Base-by-base conservation (phyloP, 371 early-diverging fungal species). In the Circinella minor region DNA sequence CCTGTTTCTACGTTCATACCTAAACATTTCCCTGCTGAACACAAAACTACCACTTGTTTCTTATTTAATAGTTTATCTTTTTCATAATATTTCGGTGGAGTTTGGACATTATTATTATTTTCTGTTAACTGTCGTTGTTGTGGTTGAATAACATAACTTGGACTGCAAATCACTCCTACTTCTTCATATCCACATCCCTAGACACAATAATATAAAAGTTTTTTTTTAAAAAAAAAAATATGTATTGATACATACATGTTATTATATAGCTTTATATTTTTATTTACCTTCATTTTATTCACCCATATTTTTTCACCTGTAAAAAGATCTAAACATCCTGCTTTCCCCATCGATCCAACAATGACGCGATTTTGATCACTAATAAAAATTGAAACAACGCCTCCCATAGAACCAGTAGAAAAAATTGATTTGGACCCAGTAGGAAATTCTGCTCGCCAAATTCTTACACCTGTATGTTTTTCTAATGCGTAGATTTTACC, bases 271-370 rank as follows among this genome's bases (percentile, higher is more conserved):
- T 1, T 2, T 27, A 27, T 2, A 27, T 27, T 27, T 27, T 27
- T 27, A 27, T 27, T 34, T 75, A 80, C 80, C 18, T 59, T 49
- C 78, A 80, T 80, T 8, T 66, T 61, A 47, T 80, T 80, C 3
- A 70, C 48, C 80, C 80, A 80, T 18, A 68, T 18, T 4, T 63
- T 67, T 47, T 66, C 63, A 39, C 76, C 79, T 11, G 70, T 76
- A 27, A 65, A 59, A 5, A 76, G 27, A 34, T 71, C 54, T 15
- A 78, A 9, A 57, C 74, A 74, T 1, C 68, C 70, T 7, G 72
- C 74, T 60, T 36, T 71, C 4, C 76, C 79, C 11, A 27, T 59
- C 6, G 66, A 64, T 20, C 70, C 72, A 5, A 68, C 79, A 34
- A 78, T 34, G 1, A 78, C 8, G 11, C 69, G 68, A 61, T 70